Conservation (phyloP, 768 basidiomycete species). For the Russula lepida region DNA sequence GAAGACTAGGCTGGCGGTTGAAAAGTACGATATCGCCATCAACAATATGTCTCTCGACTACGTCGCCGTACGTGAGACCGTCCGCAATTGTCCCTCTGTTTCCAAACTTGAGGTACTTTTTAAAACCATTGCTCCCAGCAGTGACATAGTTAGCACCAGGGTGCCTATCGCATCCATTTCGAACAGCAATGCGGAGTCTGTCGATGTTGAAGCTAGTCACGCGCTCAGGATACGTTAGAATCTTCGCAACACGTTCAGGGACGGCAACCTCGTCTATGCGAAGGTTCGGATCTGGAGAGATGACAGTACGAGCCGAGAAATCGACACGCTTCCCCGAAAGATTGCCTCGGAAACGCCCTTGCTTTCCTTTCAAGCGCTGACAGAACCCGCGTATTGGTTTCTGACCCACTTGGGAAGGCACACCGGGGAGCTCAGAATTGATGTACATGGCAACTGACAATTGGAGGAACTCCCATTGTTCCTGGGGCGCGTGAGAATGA, state of each 20-base stretch:
- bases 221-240: conserved; percentile 93
- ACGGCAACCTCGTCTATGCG: conserved; percentile 98
- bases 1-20: conserved; percentile 97
- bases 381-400: conserved; percentile 98
- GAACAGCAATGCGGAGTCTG: conserved; percentile 59
- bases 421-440: conserved; percentile 93
- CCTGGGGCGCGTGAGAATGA: conserved; percentile 38
- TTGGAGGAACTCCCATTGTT: conserved; percentile 98
- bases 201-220: conserved; percentile 90
- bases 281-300: conserved; percentile 97
- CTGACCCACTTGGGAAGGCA: conserved; percentile 76
- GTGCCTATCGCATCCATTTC: conserved; percentile 84
- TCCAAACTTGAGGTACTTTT: conserved; percentile 86
- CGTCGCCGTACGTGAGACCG: conserved; percentile 75
- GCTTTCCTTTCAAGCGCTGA: conserved; percentile 96
- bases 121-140: conserved; percentile 64
- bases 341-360: conserved; percentile 97
- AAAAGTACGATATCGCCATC: conserved; percentile 97
- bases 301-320: conserved; percentile 96
- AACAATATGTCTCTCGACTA: conserved; percentile 88
- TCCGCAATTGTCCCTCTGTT: conserved; percentile 76
- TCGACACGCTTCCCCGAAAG: conserved; percentile 98
- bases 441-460: conserved; percentile 95
- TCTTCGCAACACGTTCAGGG: conserved; percentile 89
- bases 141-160: conserved; percentile 96